Conservation (phyloP, 495 filamentous ascomycete genomes). For the Penicillium chermesinum region DNA sequence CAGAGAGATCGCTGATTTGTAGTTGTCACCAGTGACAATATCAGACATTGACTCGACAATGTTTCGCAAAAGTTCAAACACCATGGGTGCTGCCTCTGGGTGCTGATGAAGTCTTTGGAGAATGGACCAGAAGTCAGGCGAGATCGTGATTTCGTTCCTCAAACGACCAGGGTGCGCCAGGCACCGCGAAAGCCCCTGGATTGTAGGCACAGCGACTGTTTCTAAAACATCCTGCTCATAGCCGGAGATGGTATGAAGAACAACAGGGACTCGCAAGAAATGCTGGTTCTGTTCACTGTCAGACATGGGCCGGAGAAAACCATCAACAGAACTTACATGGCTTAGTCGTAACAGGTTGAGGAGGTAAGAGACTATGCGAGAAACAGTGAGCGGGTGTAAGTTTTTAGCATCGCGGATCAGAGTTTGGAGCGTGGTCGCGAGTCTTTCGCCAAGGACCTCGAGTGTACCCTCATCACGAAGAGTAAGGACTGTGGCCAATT, state of each 20-base stretch:
- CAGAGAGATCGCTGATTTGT: conserved; percentile 75
- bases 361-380: conserved; percentile 80
- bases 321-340: conserved; percentile 58
- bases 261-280: conserved; percentile 85
- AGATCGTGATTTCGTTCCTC: conserved; percentile 87
- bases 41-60: conserved; percentile 61
- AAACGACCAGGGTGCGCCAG: conserved; percentile 69
- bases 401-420: conserved; percentile 73
- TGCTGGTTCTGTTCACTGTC: conserved; percentile 68
- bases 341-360: conserved; percentile 77
- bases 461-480: conserved; percentile 71
- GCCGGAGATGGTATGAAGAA: conserved; percentile 85
- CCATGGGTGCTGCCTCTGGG: conserved; percentile 62
- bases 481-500: conserved; percentile 80
- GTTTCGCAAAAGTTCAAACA: conserved; percentile 76
- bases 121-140: conserved; percentile 96
- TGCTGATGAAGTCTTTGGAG: conserved; percentile 66
- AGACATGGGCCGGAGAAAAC: background rate
- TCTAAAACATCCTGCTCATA: conserved; percentile 73
- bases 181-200: conserved; percentile 76
- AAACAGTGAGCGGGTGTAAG: conserved; percentile 74
- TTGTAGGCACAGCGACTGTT: conserved; percentile 65
- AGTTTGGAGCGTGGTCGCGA: conserved; percentile 73
- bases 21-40: conserved; percentile 91
- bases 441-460: conserved; percentile 63